Conservation (phyloP, 306 rosid genomes). For the Heteromeles arbutifolia region DNA sequence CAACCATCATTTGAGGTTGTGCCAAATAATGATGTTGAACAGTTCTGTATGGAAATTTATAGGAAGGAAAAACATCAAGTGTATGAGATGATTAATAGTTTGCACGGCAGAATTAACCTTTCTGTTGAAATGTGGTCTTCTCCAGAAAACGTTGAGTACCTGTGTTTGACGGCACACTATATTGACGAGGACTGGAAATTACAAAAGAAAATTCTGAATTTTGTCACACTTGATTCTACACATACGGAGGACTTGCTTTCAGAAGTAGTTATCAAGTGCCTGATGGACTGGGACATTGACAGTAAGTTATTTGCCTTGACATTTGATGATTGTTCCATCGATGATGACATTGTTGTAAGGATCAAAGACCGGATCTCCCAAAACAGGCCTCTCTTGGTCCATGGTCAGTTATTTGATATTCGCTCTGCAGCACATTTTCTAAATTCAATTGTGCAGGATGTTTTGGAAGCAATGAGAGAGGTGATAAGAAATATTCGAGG, state of each 20-base stretch:
- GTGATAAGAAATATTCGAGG: slow-evolving; percentile 73
- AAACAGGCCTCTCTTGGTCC: slow-evolving; percentile 60
- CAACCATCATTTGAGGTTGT: slow-evolving; percentile 86
- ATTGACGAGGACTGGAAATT: slow-evolving; percentile 78
- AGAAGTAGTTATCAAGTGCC: slow-evolving; percentile 71
- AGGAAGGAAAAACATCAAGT: slow-evolving; percentile 64
- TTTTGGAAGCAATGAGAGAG: slow-evolving; percentile 50
- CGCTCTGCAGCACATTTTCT: slow-evolving; percentile 78
- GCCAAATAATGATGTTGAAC: slow-evolving; percentile 50
- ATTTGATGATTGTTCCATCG: slow-evolving; percentile 70
- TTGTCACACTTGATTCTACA: slow-evolving; percentile 76
- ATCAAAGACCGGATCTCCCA: slow-evolving; percentile 68
- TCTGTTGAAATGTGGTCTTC: slow-evolving; percentile 84
- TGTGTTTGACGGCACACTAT: slow-evolving; percentile 71
- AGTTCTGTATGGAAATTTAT: slow-evolving; percentile 66
- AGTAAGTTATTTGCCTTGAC: slow-evolving; percentile 84
- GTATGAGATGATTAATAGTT: slow-evolving; percentile 44
- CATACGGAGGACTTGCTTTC: slow-evolving; percentile 87
- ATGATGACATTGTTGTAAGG: slow-evolving; percentile 64
- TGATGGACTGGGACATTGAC: slow-evolving; percentile 78
- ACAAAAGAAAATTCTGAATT: slow-evolving; percentile 73
- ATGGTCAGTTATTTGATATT: slow-evolving; percentile 65
- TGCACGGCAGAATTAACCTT: slow-evolving; percentile 77
- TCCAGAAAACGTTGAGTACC: slow-evolving; percentile 45
- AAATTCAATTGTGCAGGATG: slow-evolving; percentile 58